These are phyloP conservation scores for Inga oerstediana DNA, from an alignment of 306 rosid species.

Conservation along the genomic window DNA sequence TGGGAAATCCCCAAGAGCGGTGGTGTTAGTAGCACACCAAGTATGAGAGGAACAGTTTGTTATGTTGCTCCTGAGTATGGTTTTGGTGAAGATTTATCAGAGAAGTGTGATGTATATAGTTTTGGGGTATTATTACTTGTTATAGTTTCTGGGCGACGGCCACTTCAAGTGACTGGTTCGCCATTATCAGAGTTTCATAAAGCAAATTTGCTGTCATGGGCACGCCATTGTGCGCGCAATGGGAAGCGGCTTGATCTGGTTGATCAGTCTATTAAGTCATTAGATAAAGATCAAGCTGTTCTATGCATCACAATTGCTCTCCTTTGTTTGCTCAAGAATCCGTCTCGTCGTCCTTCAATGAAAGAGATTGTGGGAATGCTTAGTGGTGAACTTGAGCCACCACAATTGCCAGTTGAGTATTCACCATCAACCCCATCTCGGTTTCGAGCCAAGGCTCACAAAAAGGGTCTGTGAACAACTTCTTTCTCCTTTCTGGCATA, in stretches of 20 bases:
- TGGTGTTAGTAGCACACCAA: constrained; percentile 93
- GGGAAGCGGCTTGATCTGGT: constrained; percentile 87
- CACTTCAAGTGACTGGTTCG: constrained; percentile 86
- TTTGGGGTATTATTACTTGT: constrained; percentile 84
- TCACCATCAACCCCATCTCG: constrained; percentile 79
- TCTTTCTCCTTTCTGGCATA: background rate
- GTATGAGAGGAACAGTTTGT: constrained; percentile 95
- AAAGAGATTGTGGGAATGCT: constrained; percentile 86
- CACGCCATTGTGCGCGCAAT: constrained; percentile 76
- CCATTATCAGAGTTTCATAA: constrained; percentile 79
- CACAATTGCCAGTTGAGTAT: constrained; percentile 72
- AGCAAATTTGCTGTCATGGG: constrained; percentile 94
- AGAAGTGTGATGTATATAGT: constrained; percentile 91
- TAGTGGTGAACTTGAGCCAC: constrained; percentile 64
- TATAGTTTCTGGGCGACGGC: constrained; percentile 85
- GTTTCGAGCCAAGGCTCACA: constrained; percentile 60
- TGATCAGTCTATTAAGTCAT: constrained; percentile 62
- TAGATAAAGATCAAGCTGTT: constrained; percentile 73
- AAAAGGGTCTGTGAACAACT: constrained; percentile 56
- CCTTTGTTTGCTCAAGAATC: constrained; percentile 76
- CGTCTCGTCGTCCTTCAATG: constrained; percentile 85
- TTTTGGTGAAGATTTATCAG: constrained; percentile 71
- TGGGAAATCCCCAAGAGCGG: constrained; percentile 88
- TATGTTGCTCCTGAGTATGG: constrained; percentile 96
- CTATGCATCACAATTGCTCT: constrained; percentile 86